Base-by-base conservation (phyloP, 1,284 basidiomycete species). In the Austroboletus rostrupii region DNA sequence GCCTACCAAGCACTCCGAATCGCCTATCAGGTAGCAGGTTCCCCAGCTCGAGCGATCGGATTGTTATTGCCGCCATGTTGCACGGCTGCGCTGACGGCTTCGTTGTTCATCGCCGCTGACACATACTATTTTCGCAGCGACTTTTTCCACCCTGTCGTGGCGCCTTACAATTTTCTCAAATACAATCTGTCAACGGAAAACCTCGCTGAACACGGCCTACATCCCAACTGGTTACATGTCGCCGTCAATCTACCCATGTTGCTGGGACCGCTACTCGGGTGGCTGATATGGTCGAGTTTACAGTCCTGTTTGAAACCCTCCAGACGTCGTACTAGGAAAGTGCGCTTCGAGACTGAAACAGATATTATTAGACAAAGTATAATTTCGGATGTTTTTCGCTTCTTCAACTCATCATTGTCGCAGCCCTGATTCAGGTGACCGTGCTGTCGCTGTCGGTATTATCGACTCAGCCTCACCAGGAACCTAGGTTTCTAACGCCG, bases 401-500 rank as follows among this genome's bases (percentile, higher is more conserved):
- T 12, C 46, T 44, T 6, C n/a, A 13, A 17, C 39, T 52, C 17
- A 67, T 10, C 38, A 10, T 49, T 32, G 17, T 49, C n/a, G 12
- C 32, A 74, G 69, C 64, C 14, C 54, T 65, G 33, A 43, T 65
- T 13, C 66, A 66, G 49, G 59, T 66, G 5, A 54, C 72, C 16
- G 31, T 68, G 38, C 44, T 62, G 9, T 64, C 69, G 3, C 45
- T 71, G 12, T 55, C 52, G 2, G 44, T 66, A n/a, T 53, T 75
- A 20, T 72, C 70, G 3, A 43, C 63, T 33, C 68, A 71, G 28
- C 71, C 71, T 0, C 72, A 73, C 39, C 72, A 75, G 47, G 72
- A 75, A 53, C 66, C 70, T 2, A 68, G 73, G n/a, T 73, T 75
- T 50, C 57, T 75, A 28, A 62, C 47, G 0, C 73, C 72, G 5